These are phyloP conservation scores for Cucurbita pepo DNA, from an alignment of 306 rosid species.

Conservation along the genomic window DNA sequence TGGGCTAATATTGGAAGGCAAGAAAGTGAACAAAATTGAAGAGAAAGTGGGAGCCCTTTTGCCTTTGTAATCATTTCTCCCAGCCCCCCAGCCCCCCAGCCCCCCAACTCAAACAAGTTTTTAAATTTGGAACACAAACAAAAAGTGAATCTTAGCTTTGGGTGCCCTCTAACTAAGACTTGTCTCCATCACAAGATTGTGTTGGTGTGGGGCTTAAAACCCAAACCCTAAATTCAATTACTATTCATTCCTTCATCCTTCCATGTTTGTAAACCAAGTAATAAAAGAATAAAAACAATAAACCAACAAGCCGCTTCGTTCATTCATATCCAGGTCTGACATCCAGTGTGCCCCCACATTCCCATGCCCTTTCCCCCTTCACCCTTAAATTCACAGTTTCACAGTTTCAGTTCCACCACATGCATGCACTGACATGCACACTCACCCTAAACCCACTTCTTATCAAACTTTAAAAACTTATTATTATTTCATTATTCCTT, in stretches of 20 bases:
- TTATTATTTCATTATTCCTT: not conserved
- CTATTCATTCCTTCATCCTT: too few species aligned
- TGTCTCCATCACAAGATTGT: slow-evolving; percentile 9
- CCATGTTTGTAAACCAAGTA: too few species aligned
- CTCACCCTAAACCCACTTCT: slow-evolving; percentile 12
- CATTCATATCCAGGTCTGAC: not conserved
- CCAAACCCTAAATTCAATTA: not conserved
- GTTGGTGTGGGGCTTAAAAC: not conserved
- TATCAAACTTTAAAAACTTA: too few species aligned
- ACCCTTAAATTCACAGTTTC: not conserved
- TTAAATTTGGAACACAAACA: not conserved
- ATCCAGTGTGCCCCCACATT: not conserved
- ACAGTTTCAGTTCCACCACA: slow-evolving; percentile 17
- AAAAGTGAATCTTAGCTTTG: slow-evolving; percentile 5
- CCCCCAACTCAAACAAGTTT: not conserved
- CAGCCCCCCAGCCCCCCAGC: too few species aligned
- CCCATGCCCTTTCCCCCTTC: not conserved
- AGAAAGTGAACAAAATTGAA: too few species aligned
- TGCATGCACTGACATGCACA: slow-evolving; percentile 62
- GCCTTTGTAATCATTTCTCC: slow-evolving; percentile 2
- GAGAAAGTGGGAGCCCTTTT: slow-evolving; percentile 4
- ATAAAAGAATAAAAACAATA: too few species aligned
- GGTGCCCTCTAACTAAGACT: not conserved
- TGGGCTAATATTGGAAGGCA: too few species aligned
- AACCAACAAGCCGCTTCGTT: not conserved